A percentile compares a stretch with the other conserved stretches of the same genome.
phyloP scores from a whole-genome alignment of 805 yeast genomes.

The Lachancea waltii region DNA sequence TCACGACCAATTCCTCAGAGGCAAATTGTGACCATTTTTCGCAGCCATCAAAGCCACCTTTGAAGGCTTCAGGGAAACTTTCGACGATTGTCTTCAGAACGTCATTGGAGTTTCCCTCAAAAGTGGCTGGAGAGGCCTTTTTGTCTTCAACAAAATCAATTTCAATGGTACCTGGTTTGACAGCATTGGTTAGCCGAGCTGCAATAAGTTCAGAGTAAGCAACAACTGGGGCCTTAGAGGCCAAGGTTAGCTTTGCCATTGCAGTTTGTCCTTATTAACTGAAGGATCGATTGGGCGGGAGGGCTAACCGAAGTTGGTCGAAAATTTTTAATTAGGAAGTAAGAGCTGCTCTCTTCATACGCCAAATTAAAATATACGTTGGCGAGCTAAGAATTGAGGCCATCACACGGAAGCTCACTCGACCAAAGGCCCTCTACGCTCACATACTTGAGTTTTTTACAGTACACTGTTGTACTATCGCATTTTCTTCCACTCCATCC shows the following conservation, averaged over 20 bases:
- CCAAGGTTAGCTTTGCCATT: constrained; percentile 46
- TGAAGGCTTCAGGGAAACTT: constrained; percentile 43
- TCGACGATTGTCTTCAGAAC: constrained; percentile 47
- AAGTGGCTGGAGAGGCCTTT: constrained; percentile 44
- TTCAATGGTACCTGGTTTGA: constrained; percentile 44
- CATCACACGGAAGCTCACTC: not conserved
- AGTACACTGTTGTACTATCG: not conserved
- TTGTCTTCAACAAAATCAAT: constrained; percentile 70
- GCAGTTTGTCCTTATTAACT: no score
- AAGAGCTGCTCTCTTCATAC: constrained; percentile 2
- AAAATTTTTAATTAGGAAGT: no score
- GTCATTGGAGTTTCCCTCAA: constrained; percentile 40
- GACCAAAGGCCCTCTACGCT: not conserved
- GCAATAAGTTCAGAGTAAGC: constrained; percentile 78
- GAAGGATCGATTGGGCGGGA: no score
- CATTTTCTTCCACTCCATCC: no score
- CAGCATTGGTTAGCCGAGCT: constrained; percentile 61
- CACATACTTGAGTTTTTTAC: not conserved
- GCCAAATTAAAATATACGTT: no score
- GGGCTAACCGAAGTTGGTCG: constrained; percentile 15
- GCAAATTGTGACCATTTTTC: constrained; percentile 65
- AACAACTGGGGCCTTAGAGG: constrained; percentile 79
- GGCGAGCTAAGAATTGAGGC: no score
- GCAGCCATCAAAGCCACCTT: constrained; percentile 32
- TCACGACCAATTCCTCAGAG: constrained; percentile 59